phyloP scores from a whole-genome alignment of 306 rosid species.

The Argentina anserina region DNA sequence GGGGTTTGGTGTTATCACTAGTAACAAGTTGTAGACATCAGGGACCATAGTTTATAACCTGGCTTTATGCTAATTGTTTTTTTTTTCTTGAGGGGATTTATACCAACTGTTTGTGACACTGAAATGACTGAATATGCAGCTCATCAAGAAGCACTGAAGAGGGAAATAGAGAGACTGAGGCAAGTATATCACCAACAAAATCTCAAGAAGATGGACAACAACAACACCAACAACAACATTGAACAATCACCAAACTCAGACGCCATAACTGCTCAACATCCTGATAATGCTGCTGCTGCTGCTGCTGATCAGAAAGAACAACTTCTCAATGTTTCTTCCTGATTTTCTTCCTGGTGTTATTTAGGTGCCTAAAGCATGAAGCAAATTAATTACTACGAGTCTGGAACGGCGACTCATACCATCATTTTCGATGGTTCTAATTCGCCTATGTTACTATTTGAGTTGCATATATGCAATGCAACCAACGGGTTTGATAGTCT shows the following conservation, averaged over 20 bases:
- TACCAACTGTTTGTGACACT: neutral
- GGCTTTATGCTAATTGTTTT: no score
- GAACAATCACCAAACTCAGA: constrained; percentile 40
- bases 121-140: constrained; percentile 69
- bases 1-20: constrained; percentile 13
- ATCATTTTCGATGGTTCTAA: neutral
- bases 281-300: neutral
- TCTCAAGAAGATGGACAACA: constrained; percentile 63
- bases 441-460: neutral
- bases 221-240: constrained; percentile 16
- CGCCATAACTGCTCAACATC: constrained; percentile 22
- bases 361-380: constrained; percentile 16
- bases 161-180: constrained; percentile 91
- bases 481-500: neutral
- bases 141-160: constrained; percentile 95
- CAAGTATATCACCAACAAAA: constrained; percentile 80
- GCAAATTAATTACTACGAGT: neutral
- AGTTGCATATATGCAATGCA: neutral
- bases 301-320: constrained; percentile 42
- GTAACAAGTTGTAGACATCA: constrained; percentile 1
- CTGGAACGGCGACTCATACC: neutral
- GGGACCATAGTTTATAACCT: neutral
- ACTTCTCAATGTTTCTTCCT: constrained; percentile 47
- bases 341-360: neutral
- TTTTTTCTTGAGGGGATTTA: no score